Evolutionary conservation across 176 grass and related monocot species (phyloP), one percentile per base, ranked within the genome.

Genomic region (Alopecurus myosuroides): DNA sequence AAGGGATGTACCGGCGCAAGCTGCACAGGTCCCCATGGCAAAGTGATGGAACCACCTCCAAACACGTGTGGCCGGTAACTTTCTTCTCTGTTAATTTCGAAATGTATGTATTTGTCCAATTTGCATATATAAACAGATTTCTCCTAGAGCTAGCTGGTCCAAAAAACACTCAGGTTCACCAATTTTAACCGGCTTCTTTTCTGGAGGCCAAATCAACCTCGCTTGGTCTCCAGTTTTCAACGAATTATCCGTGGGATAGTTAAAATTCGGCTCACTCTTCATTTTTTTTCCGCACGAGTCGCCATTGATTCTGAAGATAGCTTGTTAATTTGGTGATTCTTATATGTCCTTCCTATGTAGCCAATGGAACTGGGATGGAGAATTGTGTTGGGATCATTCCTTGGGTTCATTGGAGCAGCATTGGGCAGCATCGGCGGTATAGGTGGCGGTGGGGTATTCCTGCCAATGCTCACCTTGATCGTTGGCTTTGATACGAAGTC

Each of bases 401-500:
- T 94, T 23, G 82, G 87, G 19, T 88, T 94, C 77, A 56, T 89
- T 4, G 92, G 92, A 62, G 87, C 92, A 4, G 81, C 92, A 4
- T 80, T 92, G 18, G 89, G 89, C 6, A 94, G 85, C 26, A 90
- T 92, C 3, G 92, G 87, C 35, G 87, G 87, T 0, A 81, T 94
- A 20, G 92, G 89, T 15, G 87, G 87, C 3, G 92, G 87, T 2
- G 89, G 92, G 18, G 86, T 94, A 41, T 94, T 92, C 15, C 85
- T 92, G 29, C 89, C 92, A n/a, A 88, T 94, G 92, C 57, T 94
- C 7, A 85, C 78, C 25, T 60, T 94, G 70, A 84, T 94, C 40
- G 20, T 92, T 9, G 89, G 92, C 8, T 94, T 94, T 33, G 92
- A 92, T 86, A 56, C 87, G 8, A 94, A 94, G 62, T 94, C 92